Evolutionary conservation across 371 early-diverging fungal species (phyloP), one percentile per base, ranked within the genome.

Genomic region (Mucor lusitanicus): DNA sequence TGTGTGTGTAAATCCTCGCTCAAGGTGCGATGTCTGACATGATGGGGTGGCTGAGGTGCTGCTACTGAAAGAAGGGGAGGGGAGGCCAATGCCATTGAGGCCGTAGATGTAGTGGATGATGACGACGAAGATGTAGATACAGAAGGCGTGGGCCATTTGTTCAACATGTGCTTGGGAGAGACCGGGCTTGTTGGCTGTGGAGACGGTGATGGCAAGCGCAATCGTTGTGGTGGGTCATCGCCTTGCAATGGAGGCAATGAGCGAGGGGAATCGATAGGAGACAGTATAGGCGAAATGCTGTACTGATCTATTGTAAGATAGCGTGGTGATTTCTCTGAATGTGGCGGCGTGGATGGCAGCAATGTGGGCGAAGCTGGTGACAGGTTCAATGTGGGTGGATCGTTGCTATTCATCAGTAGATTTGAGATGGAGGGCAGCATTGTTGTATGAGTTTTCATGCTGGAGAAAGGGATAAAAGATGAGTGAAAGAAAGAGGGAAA

Each of bases 391-490:
- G 53, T 23, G 7, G 63, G 55, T 46, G 63, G 39, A 19, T 68
- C 57, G n/a, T 74, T 67, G 15, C 61, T 54, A 37, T 60, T 64
- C 12, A 72, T 60, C 13, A 67, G 28, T 39, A 78, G 42, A 55
- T 64, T 68, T 9, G 73, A 68, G 48, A 80, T 76, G 11, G 81
- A 76, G 15, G 81, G 76, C 37, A 80, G 53, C 39, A 60, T 75
- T 56, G 32, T 58, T 6, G 44, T 57, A 6, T 55, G 21, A 3
- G 39, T 19, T 17, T 63, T 32, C 48, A 21, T 28, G 37, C 17
- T 48, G 17, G 37, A 30, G 30, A 30, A 6, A 30, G 2, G 30
- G 46, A 25, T 48, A 63, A 69, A 59, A 63, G 64, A 60, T 50
- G 53, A 44, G 53, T 46, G 48, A 61, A 63, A 61, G 56, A 65